A percentile compares a stretch with the other conserved stretches of the same genome.
Conservation (phyloP, 257 asterid species). For the Ocimum tenuiflorum region DNA sequence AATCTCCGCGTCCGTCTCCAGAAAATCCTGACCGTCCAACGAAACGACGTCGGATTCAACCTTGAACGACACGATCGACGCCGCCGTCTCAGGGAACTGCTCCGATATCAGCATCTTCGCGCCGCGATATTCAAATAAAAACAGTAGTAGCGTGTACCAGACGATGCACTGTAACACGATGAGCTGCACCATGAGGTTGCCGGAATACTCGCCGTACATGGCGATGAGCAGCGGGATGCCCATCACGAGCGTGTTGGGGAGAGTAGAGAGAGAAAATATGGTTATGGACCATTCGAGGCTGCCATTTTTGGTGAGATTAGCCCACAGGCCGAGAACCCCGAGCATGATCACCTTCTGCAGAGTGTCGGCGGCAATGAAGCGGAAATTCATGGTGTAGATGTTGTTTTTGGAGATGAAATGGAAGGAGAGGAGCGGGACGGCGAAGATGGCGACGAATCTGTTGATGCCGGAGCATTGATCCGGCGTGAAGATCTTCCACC, state of each 20-base stretch:
- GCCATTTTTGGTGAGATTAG: constrained; percentile 57
- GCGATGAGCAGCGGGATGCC: constrained; percentile 82
- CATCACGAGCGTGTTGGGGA: constrained; percentile 89
- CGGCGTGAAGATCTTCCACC: constrained; percentile 96
- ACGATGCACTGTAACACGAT: constrained; percentile 85
- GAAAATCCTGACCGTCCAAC: constrained; percentile 83
- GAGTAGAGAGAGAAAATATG: constrained; percentile 69
- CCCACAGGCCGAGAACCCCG: constrained; percentile 51
- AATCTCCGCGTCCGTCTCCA: constrained; percentile 83
- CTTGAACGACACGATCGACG: constrained; percentile 74
- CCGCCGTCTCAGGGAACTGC: constrained; percentile 89
- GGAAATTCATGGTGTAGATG: constrained; percentile 72
- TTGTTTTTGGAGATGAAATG: constrained; percentile 72
- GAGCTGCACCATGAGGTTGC: constrained; percentile 70
- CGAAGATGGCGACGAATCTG: constrained; percentile 81
- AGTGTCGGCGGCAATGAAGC: constrained; percentile 80
- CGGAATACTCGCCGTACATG: constrained; percentile 69
- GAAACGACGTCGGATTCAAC: constrained; percentile 97
- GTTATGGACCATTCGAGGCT: constrained; percentile 88
- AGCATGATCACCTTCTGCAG: constrained; percentile 81
- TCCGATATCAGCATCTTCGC: constrained; percentile 80
- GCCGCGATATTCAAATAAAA: constrained; percentile 75
- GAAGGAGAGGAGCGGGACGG: constrained; percentile 82
- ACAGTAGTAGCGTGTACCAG: constrained; percentile 78
- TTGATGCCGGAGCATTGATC: constrained; percentile 96